Conservation (phyloP, 306 rosid species). For the Prunus davidiana region DNA sequence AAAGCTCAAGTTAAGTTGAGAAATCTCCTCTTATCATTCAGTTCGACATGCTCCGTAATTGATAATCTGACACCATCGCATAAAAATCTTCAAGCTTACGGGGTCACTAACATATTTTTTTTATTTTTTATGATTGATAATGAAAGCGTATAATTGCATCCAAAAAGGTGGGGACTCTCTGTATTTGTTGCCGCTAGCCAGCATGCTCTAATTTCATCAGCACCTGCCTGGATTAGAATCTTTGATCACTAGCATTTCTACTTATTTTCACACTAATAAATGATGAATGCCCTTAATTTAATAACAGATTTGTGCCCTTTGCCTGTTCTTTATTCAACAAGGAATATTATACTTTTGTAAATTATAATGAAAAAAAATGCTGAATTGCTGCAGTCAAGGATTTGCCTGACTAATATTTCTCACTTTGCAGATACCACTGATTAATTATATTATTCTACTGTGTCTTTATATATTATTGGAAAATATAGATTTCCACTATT, state of each 20-base stretch:
- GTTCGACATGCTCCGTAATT: too few species aligned
- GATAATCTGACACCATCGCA: too few species aligned
- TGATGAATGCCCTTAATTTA: not conserved
- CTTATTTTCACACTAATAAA: not conserved
- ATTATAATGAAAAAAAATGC: not conserved
- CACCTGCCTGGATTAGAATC: not conserved
- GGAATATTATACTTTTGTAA: too few species aligned
- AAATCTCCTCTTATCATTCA: too few species aligned
- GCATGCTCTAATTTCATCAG: not conserved
- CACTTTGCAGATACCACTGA: slow-evolving; percentile 11
- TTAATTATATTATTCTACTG: not conserved
- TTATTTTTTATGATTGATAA: not conserved
- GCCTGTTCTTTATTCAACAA: too few species aligned
- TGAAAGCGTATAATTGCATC: not conserved
- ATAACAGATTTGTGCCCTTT: not conserved
- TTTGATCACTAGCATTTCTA: too few species aligned
- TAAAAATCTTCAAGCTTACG: too few species aligned
- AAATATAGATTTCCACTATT: not conserved
- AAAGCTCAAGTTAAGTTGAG: not conserved
- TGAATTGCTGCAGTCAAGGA: not conserved
- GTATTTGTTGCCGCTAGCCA: not conserved
- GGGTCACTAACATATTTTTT: not conserved
- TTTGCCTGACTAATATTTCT: not conserved
- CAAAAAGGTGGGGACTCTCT: not conserved
- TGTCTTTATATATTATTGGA: too few species aligned